A percentile compares a stretch with the other conserved stretches of the same genome.
Evolutionary conservation across 2,329 filamentous ascomycete species (phyloP).

Genomic region (Aureobasidium sp.): DNA sequence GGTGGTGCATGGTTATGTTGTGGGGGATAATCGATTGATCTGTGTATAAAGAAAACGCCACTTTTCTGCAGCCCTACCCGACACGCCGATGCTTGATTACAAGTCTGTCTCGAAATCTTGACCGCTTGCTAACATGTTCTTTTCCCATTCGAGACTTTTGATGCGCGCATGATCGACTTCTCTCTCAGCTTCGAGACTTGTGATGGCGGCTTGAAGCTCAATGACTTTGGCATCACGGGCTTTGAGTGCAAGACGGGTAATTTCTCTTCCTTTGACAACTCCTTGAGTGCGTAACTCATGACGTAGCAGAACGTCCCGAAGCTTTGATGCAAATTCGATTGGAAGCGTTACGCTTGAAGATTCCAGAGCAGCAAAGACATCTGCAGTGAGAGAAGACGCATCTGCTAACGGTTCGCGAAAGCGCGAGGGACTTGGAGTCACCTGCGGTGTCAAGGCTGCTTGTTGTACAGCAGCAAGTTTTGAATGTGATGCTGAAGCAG

Average conservation of each 20-base stretch:
- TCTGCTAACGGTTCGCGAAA: constrained; percentile 22
- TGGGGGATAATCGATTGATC: neutral
- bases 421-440: constrained; percentile 30
- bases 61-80: constrained; percentile 15
- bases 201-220: constrained; percentile 61
- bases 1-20: too few species aligned
- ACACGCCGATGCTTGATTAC: neutral
- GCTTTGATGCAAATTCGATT: constrained; percentile 29
- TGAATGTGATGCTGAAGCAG: neutral
- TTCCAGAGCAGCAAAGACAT: constrained; percentile 17
- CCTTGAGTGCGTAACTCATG: constrained; percentile 56
- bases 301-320: constrained; percentile 45
- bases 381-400: constrained; percentile 13
- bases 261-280: constrained; percentile 58
- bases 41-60: constrained; percentile 13
- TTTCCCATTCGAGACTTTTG: constrained; percentile 6
- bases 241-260: constrained; percentile 55
- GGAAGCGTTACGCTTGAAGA: constrained; percentile 20
- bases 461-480: neutral
- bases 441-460: constrained; percentile 20
- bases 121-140: neutral
- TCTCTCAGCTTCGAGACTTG: constrained; percentile 47
- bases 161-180: constrained; percentile 33
- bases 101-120: constrained; percentile 6
- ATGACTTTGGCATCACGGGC: constrained; percentile 58